phyloP scores from a whole-genome alignment of 1,139 yeast genomes.

The Taphrina communis region DNA sequence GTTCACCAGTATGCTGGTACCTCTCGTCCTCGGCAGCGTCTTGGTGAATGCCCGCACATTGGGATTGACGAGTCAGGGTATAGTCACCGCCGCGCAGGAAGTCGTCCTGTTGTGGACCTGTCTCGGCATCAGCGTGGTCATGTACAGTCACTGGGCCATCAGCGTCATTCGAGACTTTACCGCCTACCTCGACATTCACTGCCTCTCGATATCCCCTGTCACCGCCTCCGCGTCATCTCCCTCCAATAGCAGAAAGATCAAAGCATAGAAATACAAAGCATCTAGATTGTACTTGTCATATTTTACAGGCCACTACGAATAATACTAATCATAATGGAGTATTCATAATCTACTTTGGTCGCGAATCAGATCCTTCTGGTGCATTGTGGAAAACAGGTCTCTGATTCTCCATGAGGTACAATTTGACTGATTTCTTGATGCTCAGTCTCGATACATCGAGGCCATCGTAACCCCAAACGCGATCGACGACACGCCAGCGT shows the following conservation, averaged over 20 bases:
- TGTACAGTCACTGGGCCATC: constrained; percentile 52
- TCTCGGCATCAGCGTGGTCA: constrained; percentile 49
- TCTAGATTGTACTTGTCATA: neutral
- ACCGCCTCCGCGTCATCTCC: no score
- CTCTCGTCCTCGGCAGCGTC: constrained; percentile 52
- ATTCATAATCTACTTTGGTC: neutral
- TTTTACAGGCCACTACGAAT: neutral
- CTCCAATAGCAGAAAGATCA: neutral
- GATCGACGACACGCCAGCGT: constrained; percentile 11
- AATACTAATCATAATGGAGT: neutral
- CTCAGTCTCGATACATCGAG: neutral
- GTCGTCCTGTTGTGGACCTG: constrained; percentile 51
- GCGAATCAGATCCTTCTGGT: neutral
- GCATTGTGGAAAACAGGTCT: neutral
- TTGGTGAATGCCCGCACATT: constrained; percentile 48
- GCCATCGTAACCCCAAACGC: constrained; percentile 7
- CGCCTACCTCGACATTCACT: constrained; percentile 52
- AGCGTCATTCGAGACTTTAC: constrained; percentile 53
- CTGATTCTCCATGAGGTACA: constrained; percentile 11
- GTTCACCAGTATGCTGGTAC: constrained; percentile 52
- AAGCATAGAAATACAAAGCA: constrained; percentile 4
- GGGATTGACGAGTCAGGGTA: constrained; percentile 18
- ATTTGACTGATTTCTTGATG: constrained; percentile 9
- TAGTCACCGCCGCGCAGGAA: constrained; percentile 47
- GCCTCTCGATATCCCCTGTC: constrained; percentile 51